A percentile compares a stretch with the other conserved stretches of the same genome.
These are phyloP conservation scores for Hypholoma sublateritium DNA, from an alignment of 768 basidiomycete species.

Conservation along the genomic window DNA sequence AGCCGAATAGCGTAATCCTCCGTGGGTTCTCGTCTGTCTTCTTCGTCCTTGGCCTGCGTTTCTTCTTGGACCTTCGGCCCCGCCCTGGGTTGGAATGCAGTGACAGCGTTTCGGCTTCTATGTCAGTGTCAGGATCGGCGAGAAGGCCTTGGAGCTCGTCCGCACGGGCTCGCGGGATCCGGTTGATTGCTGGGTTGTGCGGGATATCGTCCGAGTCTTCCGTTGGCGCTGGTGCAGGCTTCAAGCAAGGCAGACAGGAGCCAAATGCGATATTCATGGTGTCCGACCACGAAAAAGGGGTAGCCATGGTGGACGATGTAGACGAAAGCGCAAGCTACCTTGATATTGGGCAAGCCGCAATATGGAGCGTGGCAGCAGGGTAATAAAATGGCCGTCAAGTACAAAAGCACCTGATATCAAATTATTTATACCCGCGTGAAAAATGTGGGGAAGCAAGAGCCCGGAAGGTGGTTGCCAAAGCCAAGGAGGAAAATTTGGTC, in stretches of 20 bases:
- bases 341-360: no score
- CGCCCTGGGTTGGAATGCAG: slow-evolving; percentile 61
- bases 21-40: slow-evolving; percentile 14
- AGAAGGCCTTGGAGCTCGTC: slow-evolving; percentile 40
- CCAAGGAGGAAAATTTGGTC: background rate
- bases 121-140: slow-evolving; percentile 40
- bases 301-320: slow-evolving; percentile 28
- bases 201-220: background rate
- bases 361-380: background rate
- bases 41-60: slow-evolving; percentile 29
- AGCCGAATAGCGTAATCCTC: slow-evolving; percentile 62
- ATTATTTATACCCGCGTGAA: background rate
- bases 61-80: slow-evolving; percentile 24
- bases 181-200: slow-evolving; percentile 29
- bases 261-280: slow-evolving; percentile 54
- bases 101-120: slow-evolving; percentile 63
- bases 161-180: slow-evolving; percentile 35
- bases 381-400: background rate
- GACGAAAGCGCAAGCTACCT: background rate
- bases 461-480: no score
- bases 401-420: slow-evolving; percentile 6
- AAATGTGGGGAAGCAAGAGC: background rate
- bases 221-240: slow-evolving; percentile 19
- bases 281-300: slow-evolving; percentile 59
- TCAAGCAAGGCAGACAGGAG: slow-evolving; percentile 61